Evolutionary conservation across 169 alveolate species (phyloP).

Genomic region (Besnoitia besnoiti): DNA sequence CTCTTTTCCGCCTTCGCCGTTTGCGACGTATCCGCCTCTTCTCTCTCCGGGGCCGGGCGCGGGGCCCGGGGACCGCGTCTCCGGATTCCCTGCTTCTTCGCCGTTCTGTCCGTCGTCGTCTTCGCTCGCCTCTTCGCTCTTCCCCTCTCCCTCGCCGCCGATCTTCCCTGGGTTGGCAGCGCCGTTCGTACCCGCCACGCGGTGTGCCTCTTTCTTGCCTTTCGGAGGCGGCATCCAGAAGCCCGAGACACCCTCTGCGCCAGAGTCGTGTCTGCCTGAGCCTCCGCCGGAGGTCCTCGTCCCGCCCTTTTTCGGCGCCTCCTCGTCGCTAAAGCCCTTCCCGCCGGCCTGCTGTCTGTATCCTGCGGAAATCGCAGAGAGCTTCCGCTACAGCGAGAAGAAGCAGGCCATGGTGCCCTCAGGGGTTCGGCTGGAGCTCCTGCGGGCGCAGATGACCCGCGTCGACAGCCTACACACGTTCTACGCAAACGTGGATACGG

Average conservation of each 20-base stretch:
- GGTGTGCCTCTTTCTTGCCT: neutral
- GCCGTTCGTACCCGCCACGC: neutral
- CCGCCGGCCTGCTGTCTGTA: conserved; percentile 33
- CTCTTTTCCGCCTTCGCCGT: neutral
- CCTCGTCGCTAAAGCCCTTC: neutral
- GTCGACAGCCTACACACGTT: conserved; percentile 3
- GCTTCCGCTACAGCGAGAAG: neutral
- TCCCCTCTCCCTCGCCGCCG: neutral
- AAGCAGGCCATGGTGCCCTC: conserved; percentile 1
- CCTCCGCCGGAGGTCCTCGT: neutral
- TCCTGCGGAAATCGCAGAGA: conserved; percentile 41
- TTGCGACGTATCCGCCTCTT: neutral
- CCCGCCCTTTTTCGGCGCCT: neutral
- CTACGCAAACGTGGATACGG: neutral
- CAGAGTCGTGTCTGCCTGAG: neutral
- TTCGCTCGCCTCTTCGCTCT: neutral
- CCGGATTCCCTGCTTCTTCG: neutral
- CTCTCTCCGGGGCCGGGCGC: neutral
- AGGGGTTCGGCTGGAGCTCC: neutral
- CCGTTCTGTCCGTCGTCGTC: neutral
- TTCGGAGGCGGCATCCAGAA: neutral
- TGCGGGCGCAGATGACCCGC: conserved; percentile 4
- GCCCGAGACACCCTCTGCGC: neutral
- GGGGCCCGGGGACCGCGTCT: neutral
- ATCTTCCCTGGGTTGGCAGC: neutral